Base-by-base conservation (phyloP, 2,329 filamentous ascomycete species). In the Aspergillus piperis region DNA sequence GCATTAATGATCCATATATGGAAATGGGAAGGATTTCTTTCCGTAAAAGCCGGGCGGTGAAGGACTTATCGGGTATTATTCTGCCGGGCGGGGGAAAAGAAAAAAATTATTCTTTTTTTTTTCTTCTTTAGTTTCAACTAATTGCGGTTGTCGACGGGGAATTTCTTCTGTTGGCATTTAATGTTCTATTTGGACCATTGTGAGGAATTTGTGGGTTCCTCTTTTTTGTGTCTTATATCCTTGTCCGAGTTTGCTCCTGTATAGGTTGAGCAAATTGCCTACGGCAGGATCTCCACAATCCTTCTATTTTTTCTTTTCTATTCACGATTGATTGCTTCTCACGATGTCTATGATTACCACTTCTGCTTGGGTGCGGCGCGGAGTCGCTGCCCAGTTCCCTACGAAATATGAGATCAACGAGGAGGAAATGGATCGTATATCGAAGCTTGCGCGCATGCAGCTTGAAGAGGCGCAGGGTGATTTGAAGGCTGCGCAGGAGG, bases 401-500 rank as follows among this genome's bases (percentile, higher is more conserved):
- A 83, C 84, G 42, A 90, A 90, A 75, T 91, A 91, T 73, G 85
- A 88, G 60, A 86, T 92, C 59, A 86, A 92, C 75, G 90, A 92
- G 73, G 83, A 84, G 64, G 90, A 92, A 75, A 90, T 90, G 70
- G 84, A 87, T 71, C 86, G 90, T 70, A 92, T 92, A 79, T 88
- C 89, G 15, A 83, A 85, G 71, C 82, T 92, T 65, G 90, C 90
- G 30, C 88, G 89, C 75, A 81, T 91, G 63, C 90, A 96, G 78
- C 85, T 97, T 32, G 91, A 97, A 72, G 95, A 98, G 78, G 95
- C 95, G 25, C 89, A 94, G 71, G 90, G 93, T 27, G 93, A 95
- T 71, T 79, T 96, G 63, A 86, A 89, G 66, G 88, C 90, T 68
- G 92, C 92, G 10, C 82, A 87, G 71, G 83, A 76, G 67, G 71